phyloP scores from a whole-genome alignment of 2,329 filamentous ascomycete genomes.

The Stenocarpella maydis region DNA sequence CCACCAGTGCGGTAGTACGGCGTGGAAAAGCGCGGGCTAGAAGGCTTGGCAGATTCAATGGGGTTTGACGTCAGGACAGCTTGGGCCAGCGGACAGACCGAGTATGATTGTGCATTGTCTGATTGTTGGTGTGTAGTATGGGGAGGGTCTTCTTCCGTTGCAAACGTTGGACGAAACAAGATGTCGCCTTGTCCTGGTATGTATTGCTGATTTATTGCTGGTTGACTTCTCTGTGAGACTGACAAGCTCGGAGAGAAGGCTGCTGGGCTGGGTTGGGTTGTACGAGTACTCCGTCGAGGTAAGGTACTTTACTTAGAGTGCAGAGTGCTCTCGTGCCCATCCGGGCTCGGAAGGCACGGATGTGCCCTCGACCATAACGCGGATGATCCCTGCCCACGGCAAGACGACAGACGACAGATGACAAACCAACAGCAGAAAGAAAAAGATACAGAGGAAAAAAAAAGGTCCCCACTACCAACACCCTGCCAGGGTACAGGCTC shows the following conservation, averaged over 20 bases:
- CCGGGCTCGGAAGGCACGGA: slow-evolving; percentile 27
- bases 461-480: too few relatives aligned
- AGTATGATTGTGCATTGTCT: not conserved
- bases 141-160: not conserved
- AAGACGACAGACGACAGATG: not conserved
- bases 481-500: too few relatives aligned
- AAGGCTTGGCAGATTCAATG: slow-evolving; percentile 25
- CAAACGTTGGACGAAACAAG: slow-evolving; percentile 10
- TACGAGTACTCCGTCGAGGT: too few relatives aligned
- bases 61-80: slow-evolving; percentile 18
- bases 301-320: too few relatives aligned
- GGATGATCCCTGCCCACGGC: slow-evolving; percentile 1
- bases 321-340: slow-evolving; percentile 25
- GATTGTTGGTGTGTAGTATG: not conserved
- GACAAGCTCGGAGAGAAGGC: too few relatives aligned
- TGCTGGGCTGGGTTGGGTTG: too few relatives aligned
- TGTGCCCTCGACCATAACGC: not conserved
- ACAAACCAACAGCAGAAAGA: not conserved
- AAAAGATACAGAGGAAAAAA: too few relatives aligned
- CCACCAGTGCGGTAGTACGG: slow-evolving; percentile 20
- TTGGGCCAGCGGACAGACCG: not conserved
- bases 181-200: not conserved
- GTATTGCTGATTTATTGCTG: too few relatives aligned
- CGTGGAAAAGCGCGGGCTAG: slow-evolving; percentile 19
- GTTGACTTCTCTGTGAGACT: too few relatives aligned